Percentiles rank a stretch among this genome's conserved stretches.
These are phyloP conservation scores for Ascoidea rubescens DNA, from an alignment of 805 yeast genomes.

Conservation along the genomic window DNA sequence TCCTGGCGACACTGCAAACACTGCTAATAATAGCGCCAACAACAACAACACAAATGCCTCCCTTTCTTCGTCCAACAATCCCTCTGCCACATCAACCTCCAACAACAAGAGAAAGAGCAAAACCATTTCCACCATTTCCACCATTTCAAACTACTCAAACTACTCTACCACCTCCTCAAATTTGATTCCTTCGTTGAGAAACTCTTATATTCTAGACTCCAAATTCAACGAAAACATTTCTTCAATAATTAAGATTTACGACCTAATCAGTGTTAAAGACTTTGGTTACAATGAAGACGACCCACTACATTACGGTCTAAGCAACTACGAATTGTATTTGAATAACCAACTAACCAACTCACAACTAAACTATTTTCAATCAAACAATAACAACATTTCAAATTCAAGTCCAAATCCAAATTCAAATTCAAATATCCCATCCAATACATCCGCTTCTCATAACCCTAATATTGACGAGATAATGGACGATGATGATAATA, in stretches of 20 bases:
- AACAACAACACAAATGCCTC: background rate
- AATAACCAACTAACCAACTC: conserved; percentile 6
- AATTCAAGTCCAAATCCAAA: background rate
- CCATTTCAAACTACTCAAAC: background rate
- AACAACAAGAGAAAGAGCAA: too few species aligned
- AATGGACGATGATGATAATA: conserved; percentile 5
- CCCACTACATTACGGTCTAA: conserved; percentile 58
- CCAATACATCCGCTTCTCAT: too few species aligned
- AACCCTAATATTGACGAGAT: background rate
- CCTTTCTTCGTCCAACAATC: background rate
- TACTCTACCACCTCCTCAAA: background rate
- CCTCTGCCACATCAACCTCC: background rate
- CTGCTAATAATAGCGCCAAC: background rate
- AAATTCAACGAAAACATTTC: conserved; percentile 4
- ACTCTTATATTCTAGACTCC: background rate
- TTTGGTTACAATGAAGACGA: conserved; percentile 64
- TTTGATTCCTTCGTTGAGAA: background rate
- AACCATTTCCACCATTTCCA: background rate
- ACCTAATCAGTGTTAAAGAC: conserved; percentile 47
- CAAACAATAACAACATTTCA: background rate
- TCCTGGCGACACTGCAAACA: background rate
- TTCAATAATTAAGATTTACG: conserved; percentile 15
- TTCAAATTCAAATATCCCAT: background rate
- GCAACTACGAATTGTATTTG: conserved; percentile 15
- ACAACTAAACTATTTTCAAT: conserved; percentile 5